phyloP scores from a whole-genome alignment of 164 flowering plant species.

The Kingdonia uniflora region DNA sequence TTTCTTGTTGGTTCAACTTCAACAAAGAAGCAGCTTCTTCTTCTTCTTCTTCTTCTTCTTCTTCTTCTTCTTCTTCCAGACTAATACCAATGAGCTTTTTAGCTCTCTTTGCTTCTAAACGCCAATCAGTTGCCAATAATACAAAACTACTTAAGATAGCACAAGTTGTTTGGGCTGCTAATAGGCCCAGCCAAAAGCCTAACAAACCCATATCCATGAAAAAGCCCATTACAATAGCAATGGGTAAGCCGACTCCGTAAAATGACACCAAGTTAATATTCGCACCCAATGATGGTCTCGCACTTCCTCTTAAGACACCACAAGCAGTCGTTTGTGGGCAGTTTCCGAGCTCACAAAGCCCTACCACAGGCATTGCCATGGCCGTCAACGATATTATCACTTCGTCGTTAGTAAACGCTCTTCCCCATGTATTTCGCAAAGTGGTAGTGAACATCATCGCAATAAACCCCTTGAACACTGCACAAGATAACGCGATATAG shows the following conservation, averaged over 20 bases:
- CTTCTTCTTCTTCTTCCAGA: background rate
- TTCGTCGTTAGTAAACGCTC: slow-evolving; percentile 32
- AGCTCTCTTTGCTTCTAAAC: slow-evolving; percentile 16
- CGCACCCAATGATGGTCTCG: slow-evolving; percentile 45
- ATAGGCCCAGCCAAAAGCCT: slow-evolving; percentile 24
- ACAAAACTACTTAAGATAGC: slow-evolving; percentile 10
- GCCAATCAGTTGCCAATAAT: slow-evolving; percentile 21
- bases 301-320: slow-evolving; percentile 59
- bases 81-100: slow-evolving; percentile 11
- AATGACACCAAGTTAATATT: slow-evolving; percentile 48
- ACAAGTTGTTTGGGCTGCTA: slow-evolving; percentile 21
- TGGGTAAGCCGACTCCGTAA: slow-evolving; percentile 55
- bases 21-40: too few relatives aligned
- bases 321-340: slow-evolving; percentile 61
- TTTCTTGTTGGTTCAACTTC: too few relatives aligned
- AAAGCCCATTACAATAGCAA: slow-evolving; percentile 26
- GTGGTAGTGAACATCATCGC: slow-evolving; percentile 28
- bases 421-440: slow-evolving; percentile 39
- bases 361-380: slow-evolving; percentile 42
- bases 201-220: slow-evolving; percentile 12
- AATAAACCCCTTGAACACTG: slow-evolving; percentile 23
- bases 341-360: slow-evolving; percentile 64
- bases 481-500: slow-evolving; percentile 23
- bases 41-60: background rate
- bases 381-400: slow-evolving; percentile 28